These are phyloP conservation scores for Spiromastix sp. DNA, from an alignment of 2,329 filamentous ascomycete genomes.

Conservation along the genomic window DNA sequence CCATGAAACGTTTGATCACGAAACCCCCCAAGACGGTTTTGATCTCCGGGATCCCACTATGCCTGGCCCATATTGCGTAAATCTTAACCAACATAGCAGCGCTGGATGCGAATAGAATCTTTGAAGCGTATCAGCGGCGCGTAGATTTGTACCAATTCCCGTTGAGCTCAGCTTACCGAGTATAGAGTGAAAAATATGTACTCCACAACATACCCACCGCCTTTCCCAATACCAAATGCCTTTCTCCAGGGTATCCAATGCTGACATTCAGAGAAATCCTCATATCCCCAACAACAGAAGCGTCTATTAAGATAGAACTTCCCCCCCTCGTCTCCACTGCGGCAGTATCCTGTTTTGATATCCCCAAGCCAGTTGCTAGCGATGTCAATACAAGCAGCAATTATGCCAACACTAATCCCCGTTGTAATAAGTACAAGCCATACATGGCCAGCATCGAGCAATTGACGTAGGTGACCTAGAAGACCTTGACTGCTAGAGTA, in stretches of 20 bases:
- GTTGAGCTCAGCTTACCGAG: conserved; percentile 52
- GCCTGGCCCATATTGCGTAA: conserved; percentile 91
- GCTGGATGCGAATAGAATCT: conserved; percentile 66
- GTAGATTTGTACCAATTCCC: conserved; percentile 3
- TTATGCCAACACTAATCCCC: conserved; percentile 68
- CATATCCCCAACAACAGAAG: conserved; percentile 91
- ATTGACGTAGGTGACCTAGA: conserved; percentile 58
- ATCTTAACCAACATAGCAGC: conserved; percentile 77
- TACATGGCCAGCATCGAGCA: conserved; percentile 78
- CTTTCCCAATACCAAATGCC: conserved; percentile 58
- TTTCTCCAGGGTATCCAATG: conserved; percentile 83
- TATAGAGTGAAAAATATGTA: conserved; percentile 81
- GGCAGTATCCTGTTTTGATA: conserved; percentile 81
- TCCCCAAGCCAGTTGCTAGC: conserved; percentile 89
- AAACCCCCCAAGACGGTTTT: conserved; percentile 99
- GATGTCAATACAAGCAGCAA: conserved; percentile 84
- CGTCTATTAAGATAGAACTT: conserved; percentile 82
- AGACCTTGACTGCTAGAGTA: conserved; percentile 59
- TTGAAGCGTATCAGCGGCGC: conserved; percentile 3
- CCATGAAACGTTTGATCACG: conserved; percentile 96
- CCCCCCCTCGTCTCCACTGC: conserved; percentile 64
- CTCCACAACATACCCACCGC: conserved; percentile 70
- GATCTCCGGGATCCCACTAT: conserved; percentile 99
- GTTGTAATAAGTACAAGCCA: conserved; percentile 84
- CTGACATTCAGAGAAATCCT: conserved; percentile 67